Percentiles rank a stretch among this genome's conserved stretches.
These are phyloP conservation scores for Combretum micranthum DNA, from an alignment of 345 rosid genomes.

Conservation along the genomic window DNA sequence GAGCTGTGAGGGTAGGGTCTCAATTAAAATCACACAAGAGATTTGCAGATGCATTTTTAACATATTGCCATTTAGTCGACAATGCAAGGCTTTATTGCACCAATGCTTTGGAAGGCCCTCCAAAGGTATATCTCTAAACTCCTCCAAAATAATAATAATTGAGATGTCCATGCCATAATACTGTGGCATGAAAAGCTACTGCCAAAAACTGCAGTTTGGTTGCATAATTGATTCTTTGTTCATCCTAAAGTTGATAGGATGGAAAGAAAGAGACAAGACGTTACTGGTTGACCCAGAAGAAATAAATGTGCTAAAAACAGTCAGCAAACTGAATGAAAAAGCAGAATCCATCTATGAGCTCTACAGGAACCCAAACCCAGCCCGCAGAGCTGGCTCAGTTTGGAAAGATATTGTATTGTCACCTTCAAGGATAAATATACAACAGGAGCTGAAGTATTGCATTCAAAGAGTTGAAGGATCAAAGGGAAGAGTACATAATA, in stretches of 20 bases:
- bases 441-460: conserved; percentile 58
- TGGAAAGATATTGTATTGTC: conserved; percentile 96
- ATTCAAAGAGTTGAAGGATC: conserved; percentile 55
- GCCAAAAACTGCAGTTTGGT: neutral
- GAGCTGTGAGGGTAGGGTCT: conserved; percentile 87
- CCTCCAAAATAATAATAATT: neutral
- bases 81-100: conserved; percentile 80
- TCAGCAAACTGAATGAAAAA: conserved; percentile 58
- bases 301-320: conserved; percentile 54
- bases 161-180: no score
- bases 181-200: no score
- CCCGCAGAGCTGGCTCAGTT: conserved; percentile 59
- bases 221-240: conserved; percentile 17
- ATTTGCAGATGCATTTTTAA: conserved; percentile 72
- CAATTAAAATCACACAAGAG: conserved; percentile 88
- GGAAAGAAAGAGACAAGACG: conserved; percentile 89
- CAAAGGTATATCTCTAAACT: conserved; percentile 38
- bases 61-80: conserved; percentile 79
- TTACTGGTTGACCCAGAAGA: conserved; percentile 86
- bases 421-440: conserved; percentile 77
- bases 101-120: conserved; percentile 72
- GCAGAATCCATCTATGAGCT: conserved; percentile 81
- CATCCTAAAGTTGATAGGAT: conserved; percentile 73
- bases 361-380: conserved; percentile 63
- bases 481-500: neutral